Base-by-base conservation (phyloP, 768 basidiomycete species). In the Cystobasidiopsis lactophilus region DNA sequence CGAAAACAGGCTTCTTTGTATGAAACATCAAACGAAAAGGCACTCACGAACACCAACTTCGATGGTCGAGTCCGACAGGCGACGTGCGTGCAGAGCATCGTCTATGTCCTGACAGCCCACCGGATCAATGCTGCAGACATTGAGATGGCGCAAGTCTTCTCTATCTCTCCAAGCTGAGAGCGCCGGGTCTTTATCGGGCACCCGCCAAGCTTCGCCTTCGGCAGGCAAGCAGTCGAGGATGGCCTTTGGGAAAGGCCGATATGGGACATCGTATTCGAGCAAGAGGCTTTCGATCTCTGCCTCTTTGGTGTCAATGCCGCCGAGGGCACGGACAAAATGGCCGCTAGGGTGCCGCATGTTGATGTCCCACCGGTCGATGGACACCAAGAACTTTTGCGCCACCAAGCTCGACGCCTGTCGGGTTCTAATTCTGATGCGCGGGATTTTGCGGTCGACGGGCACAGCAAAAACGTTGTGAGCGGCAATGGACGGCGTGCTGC, bases 21-120 rank as follows among this genome's bases (percentile, higher is more conserved):
- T 31, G 24, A 16, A 5, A 30, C n/a, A n/a, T n/a, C n/a, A n/a
- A n/a, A n/a, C n/a, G n/a, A n/a, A n/a, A n/a, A 47, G 30, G 23
- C 4, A n/a, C 89, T 73, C 62, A 96, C 91, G 91, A 59, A 98
- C 93, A 51, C 93, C 93, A 31, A 88, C 86, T 64, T 98, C 85
- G 53, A 95, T 81, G 66, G 89, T 85, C 2, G 91, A 91, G 61
- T 89, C 91, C 0, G 85, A 78, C 19, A 98, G 69, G 27, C 67
- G 72, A 40, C 80, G 73, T 14, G 91, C 93, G 66, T 98, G 93
- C 14, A 98, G 69, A 0, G 93, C 93, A 65, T 98, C 93, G 61
- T 98, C 93, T 18, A 98, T 98, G 68, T 98, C 93, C 62, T 91
- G 85, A 68, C 93, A 96, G 43, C 77, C 78, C 13, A 86, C 88